Conservation (phyloP, 2,329 filamentous ascomycete species). For the Trichophyton benhamiae region DNA sequence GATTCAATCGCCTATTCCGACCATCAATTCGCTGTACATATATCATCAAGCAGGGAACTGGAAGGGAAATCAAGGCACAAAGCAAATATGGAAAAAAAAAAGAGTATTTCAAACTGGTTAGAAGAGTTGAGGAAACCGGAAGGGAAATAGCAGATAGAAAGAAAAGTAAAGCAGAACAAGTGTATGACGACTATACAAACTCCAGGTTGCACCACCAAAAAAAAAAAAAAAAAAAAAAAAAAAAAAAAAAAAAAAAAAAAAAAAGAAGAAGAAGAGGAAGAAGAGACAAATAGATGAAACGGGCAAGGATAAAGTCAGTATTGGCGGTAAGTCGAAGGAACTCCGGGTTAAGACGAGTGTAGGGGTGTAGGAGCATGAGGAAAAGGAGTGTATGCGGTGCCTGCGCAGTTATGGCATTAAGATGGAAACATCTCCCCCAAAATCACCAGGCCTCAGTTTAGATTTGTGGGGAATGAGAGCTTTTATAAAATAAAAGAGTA, state of each 20-base stretch:
- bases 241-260: neutral
- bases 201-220: neutral
- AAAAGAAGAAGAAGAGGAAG: neutral
- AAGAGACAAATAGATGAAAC: no score
- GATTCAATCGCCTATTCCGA: conserved; percentile 4
- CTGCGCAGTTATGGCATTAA: neutral
- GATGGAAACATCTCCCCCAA: neutral
- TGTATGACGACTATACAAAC: neutral
- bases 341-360: neutral
- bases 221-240: no score
- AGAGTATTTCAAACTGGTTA: neutral
- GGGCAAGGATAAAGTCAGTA: neutral
- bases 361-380: neutral
- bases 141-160: neutral
- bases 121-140: neutral
- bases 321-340: neutral
- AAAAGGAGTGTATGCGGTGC: neutral
- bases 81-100: neutral
- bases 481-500: neutral
- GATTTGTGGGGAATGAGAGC: neutral
- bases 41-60: neutral
- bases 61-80: conserved; percentile 1
- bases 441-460: neutral
- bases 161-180: neutral
- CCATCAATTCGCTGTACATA: conserved; percentile 2